Evolutionary conservation across 768 basidiomycete species (phyloP), one percentile per base, ranked within the genome.

Genomic region (Mycena pura): DNA sequence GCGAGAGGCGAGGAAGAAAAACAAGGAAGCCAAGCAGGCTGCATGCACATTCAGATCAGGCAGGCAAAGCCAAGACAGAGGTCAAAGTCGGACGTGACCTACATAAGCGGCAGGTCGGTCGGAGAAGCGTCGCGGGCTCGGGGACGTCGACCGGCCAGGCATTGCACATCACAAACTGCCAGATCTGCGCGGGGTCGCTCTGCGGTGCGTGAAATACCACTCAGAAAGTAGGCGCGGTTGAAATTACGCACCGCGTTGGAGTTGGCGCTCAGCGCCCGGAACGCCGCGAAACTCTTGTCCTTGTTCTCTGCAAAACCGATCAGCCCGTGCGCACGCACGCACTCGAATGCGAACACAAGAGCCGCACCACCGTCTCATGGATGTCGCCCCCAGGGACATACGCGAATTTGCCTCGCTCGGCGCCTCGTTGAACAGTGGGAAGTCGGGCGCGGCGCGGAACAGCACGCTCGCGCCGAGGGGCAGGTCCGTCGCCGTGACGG

Each of bases 321-420:
- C 14, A 5, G 32, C 19, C 21, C 9, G 31, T 9, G 13, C 34
- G 34, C 3, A 17, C 19, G 22, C 10, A 53, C 62, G 10, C 36
- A 64, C 62, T 50, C n/a, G 60, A 25, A 44, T 64, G 53, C 5
- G 52, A 56, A 31, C 58, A 64, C 2, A 64, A 43, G 8, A 64
- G 58, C 5, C 53, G 58, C 2, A 51, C 43, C 5, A 64, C 52
- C 2, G 44, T 54, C 14, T 64, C 57, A 8, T 57, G 56, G 38
- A 64, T 55, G 34, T 64, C 62, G 1, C 2, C 7, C 0, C 0
- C 21, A 2, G 58, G 58, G 8, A 27, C 17, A 27, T 64, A 64
- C 13, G 53, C 63, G 19, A 64, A 64, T 4, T 64, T 48, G 1
- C 63, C 63, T 27, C 53, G 13, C 59, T 58, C 29, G 59, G 48